phyloP scores from a whole-genome alignment of 768 basidiomycete genomes.

The Gymnopilus junonius region DNA sequence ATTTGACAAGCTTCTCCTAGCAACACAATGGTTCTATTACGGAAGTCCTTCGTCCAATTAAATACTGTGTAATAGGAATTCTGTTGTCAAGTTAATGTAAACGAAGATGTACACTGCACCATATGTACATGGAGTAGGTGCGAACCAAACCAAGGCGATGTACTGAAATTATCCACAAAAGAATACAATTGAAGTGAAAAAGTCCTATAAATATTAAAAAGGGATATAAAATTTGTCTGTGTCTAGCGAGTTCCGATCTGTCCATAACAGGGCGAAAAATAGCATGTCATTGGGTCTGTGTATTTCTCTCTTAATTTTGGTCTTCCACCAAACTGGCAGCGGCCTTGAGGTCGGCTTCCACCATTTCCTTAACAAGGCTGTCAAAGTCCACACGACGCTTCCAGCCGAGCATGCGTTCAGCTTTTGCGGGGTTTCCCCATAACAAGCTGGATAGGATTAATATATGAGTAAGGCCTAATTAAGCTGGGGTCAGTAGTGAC shows the following conservation, averaged over 20 bases:
- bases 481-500: conserved; percentile 34
- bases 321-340: conserved; percentile 79
- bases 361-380: conserved; percentile 90
- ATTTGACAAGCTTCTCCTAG: neutral
- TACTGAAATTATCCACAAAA: neutral
- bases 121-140: neutral
- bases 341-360: conserved; percentile 77
- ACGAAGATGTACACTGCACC: neutral
- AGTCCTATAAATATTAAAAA: neutral
- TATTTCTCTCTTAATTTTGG: conserved; percentile 63
- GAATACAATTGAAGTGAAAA: neutral
- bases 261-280: neutral
- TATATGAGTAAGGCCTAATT: neutral
- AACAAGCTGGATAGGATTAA: conserved; percentile 58
- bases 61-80: too few relatives aligned
- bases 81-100: too few relatives aligned
- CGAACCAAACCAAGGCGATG: neutral
- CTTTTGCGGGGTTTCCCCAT: conserved; percentile 88
- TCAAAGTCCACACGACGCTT: conserved; percentile 86
- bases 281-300: neutral
- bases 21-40: neutral
- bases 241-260: neutral
- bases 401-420: conserved; percentile 89
- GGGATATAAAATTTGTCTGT: neutral
- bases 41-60: too few relatives aligned